phyloP scores from a whole-genome alignment of 2,329 filamentous ascomycete species.

The Scolecobasidium constrictum region DNA sequence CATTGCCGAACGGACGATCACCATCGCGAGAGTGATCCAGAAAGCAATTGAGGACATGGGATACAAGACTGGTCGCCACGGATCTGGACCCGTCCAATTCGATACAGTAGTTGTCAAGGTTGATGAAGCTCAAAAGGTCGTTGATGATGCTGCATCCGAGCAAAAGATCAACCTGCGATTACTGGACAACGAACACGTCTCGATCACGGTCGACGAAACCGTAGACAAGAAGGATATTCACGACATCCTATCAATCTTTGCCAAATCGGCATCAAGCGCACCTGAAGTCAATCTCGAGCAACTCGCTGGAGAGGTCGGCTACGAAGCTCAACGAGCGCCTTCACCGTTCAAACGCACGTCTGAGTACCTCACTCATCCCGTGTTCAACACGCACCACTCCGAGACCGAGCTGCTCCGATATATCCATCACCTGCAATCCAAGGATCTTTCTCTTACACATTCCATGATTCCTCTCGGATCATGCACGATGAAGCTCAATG shows the following conservation, averaged over 20 bases:
- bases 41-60: constrained; percentile 52
- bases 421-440: constrained; percentile 85
- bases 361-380: constrained; percentile 72
- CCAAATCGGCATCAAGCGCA: constrained; percentile 26
- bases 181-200: constrained; percentile 49
- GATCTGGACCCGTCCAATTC: constrained; percentile 53
- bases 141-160: constrained; percentile 40
- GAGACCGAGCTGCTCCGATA: constrained; percentile 92
- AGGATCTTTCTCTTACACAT: constrained; percentile 86
- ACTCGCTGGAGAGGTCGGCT: constrained; percentile 15
- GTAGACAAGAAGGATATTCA: constrained; percentile 45
- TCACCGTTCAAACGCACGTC: constrained; percentile 58
- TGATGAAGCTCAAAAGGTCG: constrained; percentile 39
- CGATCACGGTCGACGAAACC: constrained; percentile 72
- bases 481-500: constrained; percentile 98
- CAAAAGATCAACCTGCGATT: constrained; percentile 52
- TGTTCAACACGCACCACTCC: constrained; percentile 91
- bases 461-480: constrained; percentile 97
- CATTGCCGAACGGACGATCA: constrained; percentile 70
- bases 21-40: constrained; percentile 60
- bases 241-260: constrained; percentile 47
- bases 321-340: constrained; percentile 33
- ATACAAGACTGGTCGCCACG: constrained; percentile 49
- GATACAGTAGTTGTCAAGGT: constrained; percentile 67
- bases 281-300: constrained; percentile 17